These are phyloP conservation scores for Austroboletus novae-zelandiae DNA, from an alignment of 1,284 basidiomycete species.

Conservation along the genomic window DNA sequence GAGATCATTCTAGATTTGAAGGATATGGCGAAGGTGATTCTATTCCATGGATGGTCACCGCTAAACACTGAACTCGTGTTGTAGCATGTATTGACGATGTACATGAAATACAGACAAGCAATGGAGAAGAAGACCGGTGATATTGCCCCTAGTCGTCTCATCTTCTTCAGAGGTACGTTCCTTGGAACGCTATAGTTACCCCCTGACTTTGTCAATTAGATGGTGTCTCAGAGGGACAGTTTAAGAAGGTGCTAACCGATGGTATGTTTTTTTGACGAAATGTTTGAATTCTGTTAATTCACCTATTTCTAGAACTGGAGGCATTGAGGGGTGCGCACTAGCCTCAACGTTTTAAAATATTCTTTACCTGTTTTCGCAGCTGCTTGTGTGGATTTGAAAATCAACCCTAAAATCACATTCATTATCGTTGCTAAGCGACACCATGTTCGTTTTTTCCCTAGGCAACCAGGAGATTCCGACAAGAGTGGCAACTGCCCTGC, in stretches of 20 bases:
- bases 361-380: slow-evolving; percentile 35
- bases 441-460: slow-evolving; percentile 76
- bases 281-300: neutral
- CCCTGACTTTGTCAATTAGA: slow-evolving; percentile 40
- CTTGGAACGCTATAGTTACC: neutral
- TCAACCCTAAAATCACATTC: slow-evolving; percentile 67
- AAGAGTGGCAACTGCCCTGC: slow-evolving; percentile 71
- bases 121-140: slow-evolving; percentile 50
- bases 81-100: slow-evolving; percentile 54
- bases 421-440: slow-evolving; percentile 78
- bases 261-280: slow-evolving; percentile 37
- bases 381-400: slow-evolving; percentile 53
- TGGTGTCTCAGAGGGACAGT: slow-evolving; percentile 80
- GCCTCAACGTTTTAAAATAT: slow-evolving; percentile 2
- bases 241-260: slow-evolving; percentile 60
- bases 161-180: slow-evolving; percentile 66
- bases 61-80: slow-evolving; percentile 11
- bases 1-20: slow-evolving; percentile 75
- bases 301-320: slow-evolving; percentile 43
- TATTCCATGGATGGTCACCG: neutral
- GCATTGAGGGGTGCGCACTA: slow-evolving; percentile 48
- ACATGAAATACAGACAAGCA: slow-evolving; percentile 49
- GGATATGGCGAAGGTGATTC: slow-evolving; percentile 53
- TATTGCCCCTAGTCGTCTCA: slow-evolving; percentile 57
- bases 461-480: slow-evolving; percentile 49